Percentiles rank a stretch among this genome's conserved stretches.
Evolutionary conservation across 208 protist species (phyloP).

Genomic region (Trypanosomatidae sp.): DNA sequence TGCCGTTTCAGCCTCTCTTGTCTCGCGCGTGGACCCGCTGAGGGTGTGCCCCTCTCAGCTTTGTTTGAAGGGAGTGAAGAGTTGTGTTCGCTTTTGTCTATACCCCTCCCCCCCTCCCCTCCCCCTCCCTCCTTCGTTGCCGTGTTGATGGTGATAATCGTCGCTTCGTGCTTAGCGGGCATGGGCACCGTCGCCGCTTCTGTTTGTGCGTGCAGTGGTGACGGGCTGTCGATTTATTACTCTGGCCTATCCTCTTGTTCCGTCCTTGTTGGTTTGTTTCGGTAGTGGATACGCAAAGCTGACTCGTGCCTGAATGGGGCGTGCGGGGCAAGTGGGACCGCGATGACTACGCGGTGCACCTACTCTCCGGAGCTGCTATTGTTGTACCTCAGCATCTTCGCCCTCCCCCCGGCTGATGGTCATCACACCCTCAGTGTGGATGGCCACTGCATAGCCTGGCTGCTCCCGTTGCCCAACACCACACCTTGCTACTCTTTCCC

Average conservation of each 20-base stretch:
- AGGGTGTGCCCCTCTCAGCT: background rate
- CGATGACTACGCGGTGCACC: background rate
- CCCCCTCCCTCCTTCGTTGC: background rate
- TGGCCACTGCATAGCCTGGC: background rate
- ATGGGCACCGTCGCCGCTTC: background rate
- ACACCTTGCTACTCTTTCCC: constrained; percentile 1
- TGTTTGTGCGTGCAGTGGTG: background rate
- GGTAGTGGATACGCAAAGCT: background rate
- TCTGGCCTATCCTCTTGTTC: background rate
- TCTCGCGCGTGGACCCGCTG: background rate
- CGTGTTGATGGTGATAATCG: no score
- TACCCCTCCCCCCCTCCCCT: background rate
- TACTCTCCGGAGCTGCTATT: background rate
- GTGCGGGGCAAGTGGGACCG: background rate
- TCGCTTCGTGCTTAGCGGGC: background rate
- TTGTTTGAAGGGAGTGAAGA: background rate
- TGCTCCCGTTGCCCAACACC: background rate
- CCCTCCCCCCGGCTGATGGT: background rate
- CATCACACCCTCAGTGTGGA: background rate
- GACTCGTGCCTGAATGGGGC: background rate
- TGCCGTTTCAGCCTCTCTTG: background rate
- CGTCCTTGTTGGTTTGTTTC: background rate
- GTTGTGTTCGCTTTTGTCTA: background rate
- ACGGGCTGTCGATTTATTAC: background rate
- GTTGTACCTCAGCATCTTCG: background rate